Evolutionary conservation across 2,329 filamentous ascomycete genomes (phyloP).

Genomic region (Talaromyces funiculosus): DNA sequence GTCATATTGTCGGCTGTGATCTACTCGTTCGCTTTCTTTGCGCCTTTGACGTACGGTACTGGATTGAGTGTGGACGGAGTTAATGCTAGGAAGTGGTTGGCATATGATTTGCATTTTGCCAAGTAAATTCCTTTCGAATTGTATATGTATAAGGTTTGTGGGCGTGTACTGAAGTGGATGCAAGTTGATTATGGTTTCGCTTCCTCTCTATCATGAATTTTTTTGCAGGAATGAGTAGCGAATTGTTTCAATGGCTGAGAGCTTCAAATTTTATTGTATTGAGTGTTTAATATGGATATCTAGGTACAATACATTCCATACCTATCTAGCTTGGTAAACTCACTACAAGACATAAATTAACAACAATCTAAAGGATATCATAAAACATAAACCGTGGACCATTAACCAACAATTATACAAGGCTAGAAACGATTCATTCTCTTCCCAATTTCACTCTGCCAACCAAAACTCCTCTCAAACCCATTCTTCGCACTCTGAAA

Average conservation of each 20-base stretch:
- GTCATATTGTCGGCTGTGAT: slow-evolving; percentile 64
- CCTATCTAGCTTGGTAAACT: not conserved
- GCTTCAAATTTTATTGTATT: not conserved
- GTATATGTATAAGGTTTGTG: not conserved
- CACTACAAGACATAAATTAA: not conserved
- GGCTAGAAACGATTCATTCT: slow-evolving; percentile 49
- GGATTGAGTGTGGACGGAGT: slow-evolving; percentile 76
- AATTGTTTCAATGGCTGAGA: not conserved
- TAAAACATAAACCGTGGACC: not conserved
- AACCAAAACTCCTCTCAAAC: slow-evolving; percentile 71
- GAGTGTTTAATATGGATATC: not conserved
- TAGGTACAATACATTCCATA: not conserved
- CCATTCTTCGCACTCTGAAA: slow-evolving; percentile 69
- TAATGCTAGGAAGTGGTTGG: slow-evolving; percentile 83
- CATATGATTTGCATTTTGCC: slow-evolving; percentile 96
- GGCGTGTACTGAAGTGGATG: not conserved
- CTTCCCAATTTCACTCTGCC: slow-evolving; percentile 84
- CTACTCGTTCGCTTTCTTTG: slow-evolving; percentile 85
- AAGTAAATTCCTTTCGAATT: slow-evolving; percentile 63
- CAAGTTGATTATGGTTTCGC: not conserved
- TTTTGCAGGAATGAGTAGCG: not conserved
- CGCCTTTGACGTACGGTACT: slow-evolving; percentile 91
- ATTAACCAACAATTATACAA: not conserved
- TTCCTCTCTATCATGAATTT: not conserved
- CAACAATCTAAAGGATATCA: not conserved